These are phyloP conservation scores for Boletus semigastroideus DNA, from an alignment of 1,284 basidiomycete genomes.

Conservation along the genomic window DNA sequence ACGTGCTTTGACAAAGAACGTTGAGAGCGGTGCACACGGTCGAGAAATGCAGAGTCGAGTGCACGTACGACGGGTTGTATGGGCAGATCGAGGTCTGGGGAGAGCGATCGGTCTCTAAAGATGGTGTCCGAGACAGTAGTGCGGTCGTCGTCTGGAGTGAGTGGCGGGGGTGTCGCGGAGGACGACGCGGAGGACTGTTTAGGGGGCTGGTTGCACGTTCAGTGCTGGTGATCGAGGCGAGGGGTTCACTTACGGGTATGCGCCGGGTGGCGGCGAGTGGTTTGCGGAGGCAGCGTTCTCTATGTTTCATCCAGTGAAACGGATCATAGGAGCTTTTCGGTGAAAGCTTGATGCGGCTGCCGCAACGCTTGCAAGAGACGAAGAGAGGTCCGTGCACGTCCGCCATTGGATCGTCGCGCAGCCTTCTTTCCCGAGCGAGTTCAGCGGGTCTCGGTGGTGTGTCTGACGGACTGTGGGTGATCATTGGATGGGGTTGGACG, in stretches of 20 bases:
- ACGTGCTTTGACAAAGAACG: conserved; percentile 22
- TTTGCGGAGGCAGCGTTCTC: conserved; percentile 51
- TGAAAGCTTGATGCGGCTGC: conserved; percentile 61
- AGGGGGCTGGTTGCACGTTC: conserved; percentile 14
- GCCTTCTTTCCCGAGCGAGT: conserved; percentile 44
- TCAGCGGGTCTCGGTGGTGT: conserved; percentile 29
- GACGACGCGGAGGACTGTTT: conserved; percentile 31
- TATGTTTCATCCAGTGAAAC: conserved; percentile 67
- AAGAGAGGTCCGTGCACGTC: conserved; percentile 50
- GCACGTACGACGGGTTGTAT: conserved; percentile 24
- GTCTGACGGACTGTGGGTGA: too few relatives aligned
- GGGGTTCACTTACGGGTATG: conserved; percentile 19
- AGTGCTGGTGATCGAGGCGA: neutral
- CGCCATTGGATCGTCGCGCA: conserved; percentile 51
- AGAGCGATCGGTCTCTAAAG: conserved; percentile 24
- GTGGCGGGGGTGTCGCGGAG: conserved; percentile 32
- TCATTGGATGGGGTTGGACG: too few relatives aligned
- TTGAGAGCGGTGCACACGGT: conserved; percentile 23
- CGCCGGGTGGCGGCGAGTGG: conserved; percentile 21
- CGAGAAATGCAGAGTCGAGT: conserved; percentile 6
- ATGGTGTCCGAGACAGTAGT: conserved; percentile 13
- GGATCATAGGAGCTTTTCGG: conserved; percentile 63
- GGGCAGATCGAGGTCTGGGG: conserved; percentile 22
- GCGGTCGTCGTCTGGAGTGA: conserved; percentile 41
- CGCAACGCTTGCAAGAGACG: conserved; percentile 59